Evolutionary conservation across 176 grass and related monocot genomes (phyloP).

Genomic region (Lolium perenne): DNA sequence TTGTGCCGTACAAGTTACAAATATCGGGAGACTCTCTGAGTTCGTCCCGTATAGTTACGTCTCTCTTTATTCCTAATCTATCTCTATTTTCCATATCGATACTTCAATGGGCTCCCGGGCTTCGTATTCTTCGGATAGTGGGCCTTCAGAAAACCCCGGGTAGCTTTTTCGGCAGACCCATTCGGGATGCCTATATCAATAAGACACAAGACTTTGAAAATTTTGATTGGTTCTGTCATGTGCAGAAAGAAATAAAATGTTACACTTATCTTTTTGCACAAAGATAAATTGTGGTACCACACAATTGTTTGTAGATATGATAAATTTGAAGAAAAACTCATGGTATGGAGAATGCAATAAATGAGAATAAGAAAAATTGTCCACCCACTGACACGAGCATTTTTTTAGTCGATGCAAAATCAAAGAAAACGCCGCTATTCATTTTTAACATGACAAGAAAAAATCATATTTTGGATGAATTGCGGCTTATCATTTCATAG

Average conservation of each 20-base stretch:
- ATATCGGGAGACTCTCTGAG: too few relatives aligned
- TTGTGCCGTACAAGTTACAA: too few relatives aligned
- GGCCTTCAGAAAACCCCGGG: too few relatives aligned
- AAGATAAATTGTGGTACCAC: background rate
- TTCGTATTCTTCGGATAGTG: too few relatives aligned
- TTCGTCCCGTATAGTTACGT: too few relatives aligned
- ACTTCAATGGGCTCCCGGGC: too few relatives aligned
- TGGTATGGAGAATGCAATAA: background rate
- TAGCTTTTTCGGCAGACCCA: too few relatives aligned
- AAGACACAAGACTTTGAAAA: background rate
- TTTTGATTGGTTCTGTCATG: background rate
- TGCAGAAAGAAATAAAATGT: background rate
- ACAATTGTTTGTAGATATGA: background rate
- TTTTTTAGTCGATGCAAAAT: background rate
- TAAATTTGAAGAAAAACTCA: background rate
- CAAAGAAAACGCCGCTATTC: background rate
- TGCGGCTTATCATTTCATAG: background rate
- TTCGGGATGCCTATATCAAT: too few relatives aligned
- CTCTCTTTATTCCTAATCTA: too few relatives aligned
- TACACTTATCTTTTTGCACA: background rate
- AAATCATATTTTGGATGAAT: background rate
- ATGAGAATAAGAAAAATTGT: background rate
- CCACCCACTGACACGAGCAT: background rate
- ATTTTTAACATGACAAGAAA: background rate
- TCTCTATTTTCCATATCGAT: too few relatives aligned